Conservation (phyloP, 169 alveolate species). For the Eimeria necatrix region DNA sequence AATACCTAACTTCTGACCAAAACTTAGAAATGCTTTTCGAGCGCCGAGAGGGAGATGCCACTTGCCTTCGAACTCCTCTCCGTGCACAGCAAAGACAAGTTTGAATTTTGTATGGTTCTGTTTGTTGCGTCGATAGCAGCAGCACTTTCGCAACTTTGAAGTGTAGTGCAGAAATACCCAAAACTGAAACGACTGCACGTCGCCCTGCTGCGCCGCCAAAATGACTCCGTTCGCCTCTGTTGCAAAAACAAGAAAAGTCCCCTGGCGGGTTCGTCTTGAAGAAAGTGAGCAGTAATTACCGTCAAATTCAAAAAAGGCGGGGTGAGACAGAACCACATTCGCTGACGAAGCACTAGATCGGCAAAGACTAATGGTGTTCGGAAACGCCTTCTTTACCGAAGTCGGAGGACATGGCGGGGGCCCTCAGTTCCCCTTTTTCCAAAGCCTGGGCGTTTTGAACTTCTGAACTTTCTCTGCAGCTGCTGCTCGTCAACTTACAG, state of each 20-base stretch:
- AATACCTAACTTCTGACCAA: slow-evolving; percentile 76
- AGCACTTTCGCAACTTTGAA: no score
- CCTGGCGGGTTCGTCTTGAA: not conserved
- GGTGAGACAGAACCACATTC: slow-evolving; percentile 77
- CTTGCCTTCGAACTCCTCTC: slow-evolving; percentile 80
- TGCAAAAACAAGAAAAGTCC: not conserved
- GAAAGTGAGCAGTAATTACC: not conserved
- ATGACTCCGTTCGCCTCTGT: slow-evolving; percentile 80
- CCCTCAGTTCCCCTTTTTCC: slow-evolving; percentile 50
- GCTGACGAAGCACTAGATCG: not conserved
- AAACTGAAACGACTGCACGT: slow-evolving; percentile 74
- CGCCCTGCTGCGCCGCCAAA: slow-evolving; percentile 81
- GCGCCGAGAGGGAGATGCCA: not conserved
- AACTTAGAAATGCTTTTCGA: not conserved
- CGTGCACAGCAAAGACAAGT: slow-evolving; percentile 76
- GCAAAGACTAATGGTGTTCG: not conserved
- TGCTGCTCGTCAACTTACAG: slow-evolving; percentile 21
- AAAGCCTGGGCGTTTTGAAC: slow-evolving; percentile 29
- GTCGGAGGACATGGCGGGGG: slow-evolving; percentile 60
- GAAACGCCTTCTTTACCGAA: slow-evolving; percentile 37
- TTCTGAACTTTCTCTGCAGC: not conserved
- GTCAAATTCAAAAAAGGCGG: slow-evolving; percentile 80
- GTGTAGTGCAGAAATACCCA: slow-evolving; percentile 48
- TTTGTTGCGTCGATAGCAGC: not conserved
- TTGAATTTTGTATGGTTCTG: slow-evolving; percentile 74